Evolutionary conservation across 2,329 filamentous ascomycete genomes (phyloP), one percentile per base, ranked within the genome.

Genomic region (Diplodia sapinea): DNA sequence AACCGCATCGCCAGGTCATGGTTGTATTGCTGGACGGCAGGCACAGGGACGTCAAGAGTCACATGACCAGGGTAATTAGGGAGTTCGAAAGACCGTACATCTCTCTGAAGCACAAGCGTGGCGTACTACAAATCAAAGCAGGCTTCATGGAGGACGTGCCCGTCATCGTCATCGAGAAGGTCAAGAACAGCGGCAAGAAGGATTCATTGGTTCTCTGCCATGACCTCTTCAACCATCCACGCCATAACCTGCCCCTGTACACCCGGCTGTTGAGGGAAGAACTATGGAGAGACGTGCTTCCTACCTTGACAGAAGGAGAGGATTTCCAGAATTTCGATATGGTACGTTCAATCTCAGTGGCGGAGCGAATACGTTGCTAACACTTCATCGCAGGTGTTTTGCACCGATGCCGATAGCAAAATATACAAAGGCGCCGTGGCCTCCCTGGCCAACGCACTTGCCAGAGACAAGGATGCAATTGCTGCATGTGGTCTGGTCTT

Each of bases 121-220:
- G 70, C 1, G 66, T 69, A 2, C 54, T 73, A 4, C 62, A 66
- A 43, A 73, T 73, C 47, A 70, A 67, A 31, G 70, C 70, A 3
- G 72, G 72, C n/a, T 73, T 73, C 54, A 71, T 73, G 51, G 68
- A 72, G 62, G 69, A 73, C 36, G 70, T 72, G 3, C 72, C 72
- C 4, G 71, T 71, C 36, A 69, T 73, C 13, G 68, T 69, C 51
- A 72, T 72, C 29, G 71, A 71, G 26, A 73, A 73, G 66, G 55
- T 68, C 40, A 69, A 70, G 51, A 73, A 73, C 29, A 61, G 65
- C 49, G 65, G 65, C n/a, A 73, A 73, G 66, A 73, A 73, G 57
- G 72, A 73, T 38, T 72, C 72, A 4, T 57, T 73, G 12, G 70
- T 73, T 51, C 54, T 73, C 33, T 71, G 70, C 40, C 70, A 73